phyloP scores from a whole-genome alignment of 768 basidiomycete genomes.

The Dacryopinax spathularia region DNA sequence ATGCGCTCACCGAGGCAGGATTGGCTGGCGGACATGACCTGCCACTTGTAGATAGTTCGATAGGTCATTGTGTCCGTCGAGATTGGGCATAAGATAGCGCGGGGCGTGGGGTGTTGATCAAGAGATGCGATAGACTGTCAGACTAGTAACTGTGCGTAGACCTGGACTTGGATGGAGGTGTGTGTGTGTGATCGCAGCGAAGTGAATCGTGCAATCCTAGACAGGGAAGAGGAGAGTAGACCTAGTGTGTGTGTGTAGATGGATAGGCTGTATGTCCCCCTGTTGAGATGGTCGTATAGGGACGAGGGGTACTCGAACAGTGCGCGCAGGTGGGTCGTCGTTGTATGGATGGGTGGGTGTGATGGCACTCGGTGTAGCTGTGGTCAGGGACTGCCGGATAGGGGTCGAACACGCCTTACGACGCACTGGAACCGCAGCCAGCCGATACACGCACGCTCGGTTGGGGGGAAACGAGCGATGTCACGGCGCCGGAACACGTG shows the following conservation, averaged over 20 bases:
- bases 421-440: not conserved
- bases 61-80: not conserved
- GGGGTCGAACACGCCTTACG: no score
- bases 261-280: not conserved
- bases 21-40: not conserved
- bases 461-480: not conserved
- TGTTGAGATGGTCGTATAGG: not conserved
- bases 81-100: not conserved
- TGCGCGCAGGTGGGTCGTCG: no score
- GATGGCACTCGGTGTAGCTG: no score
- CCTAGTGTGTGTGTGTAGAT: not conserved
- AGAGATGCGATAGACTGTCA: not conserved
- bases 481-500: not conserved
- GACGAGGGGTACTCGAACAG: constrained; percentile 2
- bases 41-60: not conserved
- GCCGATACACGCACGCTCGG: no score
- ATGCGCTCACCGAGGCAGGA: not conserved
- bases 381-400: not conserved
- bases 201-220: constrained; percentile 4
- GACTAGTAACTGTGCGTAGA: no score
- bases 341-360: no score
- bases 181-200: not conserved
- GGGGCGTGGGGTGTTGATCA: not conserved
- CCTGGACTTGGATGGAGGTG: no score
- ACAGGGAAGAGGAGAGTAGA: not conserved